These are phyloP conservation scores for Leptodontidium sp. DNA, from an alignment of 2,329 filamentous ascomycete species.

Conservation along the genomic window DNA sequence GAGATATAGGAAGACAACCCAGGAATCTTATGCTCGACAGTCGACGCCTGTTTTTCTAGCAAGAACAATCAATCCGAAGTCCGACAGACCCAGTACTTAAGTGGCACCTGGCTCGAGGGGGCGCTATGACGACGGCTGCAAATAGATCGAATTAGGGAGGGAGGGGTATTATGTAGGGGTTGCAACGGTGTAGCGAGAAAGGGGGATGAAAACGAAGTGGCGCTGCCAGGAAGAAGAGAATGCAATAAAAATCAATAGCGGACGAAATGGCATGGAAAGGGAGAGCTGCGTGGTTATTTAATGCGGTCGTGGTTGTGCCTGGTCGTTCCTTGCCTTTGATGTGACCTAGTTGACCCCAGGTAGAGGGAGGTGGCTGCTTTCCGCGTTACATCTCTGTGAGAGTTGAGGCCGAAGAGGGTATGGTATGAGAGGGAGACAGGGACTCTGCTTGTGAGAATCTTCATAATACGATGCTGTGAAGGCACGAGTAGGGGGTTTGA, in stretches of 20 bases:
- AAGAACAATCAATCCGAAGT: constrained; percentile 34
- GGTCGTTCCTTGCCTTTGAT: constrained; percentile 17
- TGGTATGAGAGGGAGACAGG: constrained; percentile 20
- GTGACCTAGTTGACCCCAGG: constrained; percentile 20
- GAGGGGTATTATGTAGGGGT: constrained; percentile 27
- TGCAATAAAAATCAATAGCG: constrained; percentile 34
- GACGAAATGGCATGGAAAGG: constrained; percentile 28
- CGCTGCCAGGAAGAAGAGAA: constrained; percentile 29
- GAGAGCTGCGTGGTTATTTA: constrained; percentile 31
- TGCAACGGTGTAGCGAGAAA: constrained; percentile 23
- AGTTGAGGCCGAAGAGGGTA: constrained; percentile 29
- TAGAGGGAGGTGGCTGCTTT: constrained; percentile 28
- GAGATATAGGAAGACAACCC: constrained; percentile 18
- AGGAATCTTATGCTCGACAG: constrained; percentile 20
- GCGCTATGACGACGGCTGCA: constrained; percentile 35
- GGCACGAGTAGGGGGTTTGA: constrained; percentile 20
- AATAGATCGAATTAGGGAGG: constrained; percentile 31
- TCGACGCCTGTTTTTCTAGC: constrained; percentile 7
- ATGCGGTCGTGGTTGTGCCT: constrained; percentile 25
- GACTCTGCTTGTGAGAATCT: not conserved
- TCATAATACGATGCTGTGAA: constrained; percentile 4
- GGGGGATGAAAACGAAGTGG: constrained; percentile 22
- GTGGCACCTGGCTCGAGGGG: constrained; percentile 27
- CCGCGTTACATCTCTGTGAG: constrained; percentile 38
- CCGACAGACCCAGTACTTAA: constrained; percentile 39